Evolutionary conservation across 306 rosid species (phyloP), one percentile per base, ranked within the genome.

Genomic region (Vigna trinervia): DNA sequence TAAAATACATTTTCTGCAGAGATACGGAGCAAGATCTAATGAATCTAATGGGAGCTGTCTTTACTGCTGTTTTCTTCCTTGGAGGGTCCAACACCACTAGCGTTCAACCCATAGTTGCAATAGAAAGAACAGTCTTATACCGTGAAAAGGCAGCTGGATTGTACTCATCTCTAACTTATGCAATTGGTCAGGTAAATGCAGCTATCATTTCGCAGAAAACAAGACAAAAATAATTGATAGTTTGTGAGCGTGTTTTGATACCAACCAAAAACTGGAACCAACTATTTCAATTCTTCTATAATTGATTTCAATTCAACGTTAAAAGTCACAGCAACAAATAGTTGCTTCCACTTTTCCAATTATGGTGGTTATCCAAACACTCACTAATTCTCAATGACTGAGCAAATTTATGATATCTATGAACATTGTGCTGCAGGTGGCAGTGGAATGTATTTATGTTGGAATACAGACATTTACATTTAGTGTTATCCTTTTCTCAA

Each of bases 71-170:
- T 83, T 74, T 88, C 65, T 83, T 88, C 81, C 81, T 85, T 71
- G 91, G 89, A 78, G 69, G 69, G 67, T 65, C 85, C 60, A 80
- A 88, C 78, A 75, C 84, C n/a, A 0, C 53, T 47, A 2, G 79
- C 10, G 89, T 85, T 54, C 86, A 75, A 79, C 84, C 91, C 36
- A 78, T 85, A 54, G 89, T 85, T 62, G 84, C 84, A 32, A 71
- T 78, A 78, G 91, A 83, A 83, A 83, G 87, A 81, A 83, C 83
- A 1, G 87, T 81, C 57, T 88, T 85, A 84, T 85, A 88, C 79
- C 86, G 87, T 2, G 91, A 88, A 85, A 85, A 79, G 85, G 91
- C 89, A 0, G 84, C 91, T 2, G 89, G 87, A 72, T 78, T 87
- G 89, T 87, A 87, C 76, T 85, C 87, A 56, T 57, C 89, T 73